phyloP scores from a whole-genome alignment of 1,139 yeast genomes.

The Candida anutae region DNA sequence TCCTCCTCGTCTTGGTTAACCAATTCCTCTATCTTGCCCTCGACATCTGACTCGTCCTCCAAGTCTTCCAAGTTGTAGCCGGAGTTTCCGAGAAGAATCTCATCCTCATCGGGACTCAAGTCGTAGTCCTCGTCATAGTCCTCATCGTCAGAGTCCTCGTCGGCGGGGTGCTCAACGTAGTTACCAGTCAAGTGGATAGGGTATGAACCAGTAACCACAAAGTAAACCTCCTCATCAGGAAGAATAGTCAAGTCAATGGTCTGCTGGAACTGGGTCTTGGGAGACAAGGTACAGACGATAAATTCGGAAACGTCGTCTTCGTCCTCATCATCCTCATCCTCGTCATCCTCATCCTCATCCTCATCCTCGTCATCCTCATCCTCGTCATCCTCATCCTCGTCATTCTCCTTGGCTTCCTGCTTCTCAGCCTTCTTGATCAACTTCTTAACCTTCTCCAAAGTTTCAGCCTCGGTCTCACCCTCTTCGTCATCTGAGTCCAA shows the following conservation, averaged over 20 bases:
- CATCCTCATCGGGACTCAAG: slow-evolving; percentile 90
- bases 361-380: slow-evolving; percentile 40
- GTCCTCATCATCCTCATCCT: slow-evolving; percentile 47
- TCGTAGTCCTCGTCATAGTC: slow-evolving; percentile 67
- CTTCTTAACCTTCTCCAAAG: slow-evolving; percentile 29
- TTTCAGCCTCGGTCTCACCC: slow-evolving; percentile 44
- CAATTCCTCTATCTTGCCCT: slow-evolving; percentile 49
- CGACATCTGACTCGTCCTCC: slow-evolving; percentile 51
- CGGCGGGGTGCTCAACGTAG: slow-evolving; percentile 91
- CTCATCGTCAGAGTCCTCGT: slow-evolving; percentile 52
- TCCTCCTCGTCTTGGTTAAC: slow-evolving; percentile 49
- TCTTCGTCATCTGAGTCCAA: slow-evolving; percentile 43
- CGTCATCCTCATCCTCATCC: slow-evolving; percentile 49
- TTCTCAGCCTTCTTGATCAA: slow-evolving; percentile 11
- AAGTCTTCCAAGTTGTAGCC: slow-evolving; percentile 54
- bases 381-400: no score
- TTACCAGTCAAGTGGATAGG: slow-evolving; percentile 91
- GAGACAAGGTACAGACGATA: slow-evolving; percentile 85
- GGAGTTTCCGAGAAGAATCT: slow-evolving; percentile 34
- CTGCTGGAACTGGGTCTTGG: slow-evolving; percentile 82
- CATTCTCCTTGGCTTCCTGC: slow-evolving; percentile 22
- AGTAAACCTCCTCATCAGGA: slow-evolving; percentile 90
- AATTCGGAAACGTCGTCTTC: slow-evolving; percentile 63
- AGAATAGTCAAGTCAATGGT: slow-evolving; percentile 80
- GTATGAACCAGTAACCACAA: slow-evolving; percentile 93